Base-by-base conservation (phyloP, 345 rosid species). In the Cardamine resedifolia region DNA sequence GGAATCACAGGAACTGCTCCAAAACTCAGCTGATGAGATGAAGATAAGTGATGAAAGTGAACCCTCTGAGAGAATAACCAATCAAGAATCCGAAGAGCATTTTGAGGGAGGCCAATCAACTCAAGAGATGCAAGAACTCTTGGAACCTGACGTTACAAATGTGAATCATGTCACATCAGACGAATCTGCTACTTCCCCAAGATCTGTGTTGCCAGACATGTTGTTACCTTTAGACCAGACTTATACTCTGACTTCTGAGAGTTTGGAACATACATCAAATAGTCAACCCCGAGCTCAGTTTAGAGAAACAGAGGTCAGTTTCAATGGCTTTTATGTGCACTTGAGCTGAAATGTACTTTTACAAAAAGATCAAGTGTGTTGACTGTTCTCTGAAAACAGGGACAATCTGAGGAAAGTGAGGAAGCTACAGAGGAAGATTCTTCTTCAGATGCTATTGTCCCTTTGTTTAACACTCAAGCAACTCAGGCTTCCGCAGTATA, bases 201-300 rank as follows among this genome's bases (percentile, higher is more conserved):
- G 70, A 72, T 84, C 90, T 11, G 86, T 84, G 71, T 65, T 84
- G 34, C 79, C 75, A 24, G 79, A 72, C 38, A 58, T 70, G 44
- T 49, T 31, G 18, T 64, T n/a, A 66, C 49, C 66, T 41, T 11
- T 36, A 38, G 72, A 76, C 49, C 74, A 64, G 64, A 47, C 47
- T 10, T 38, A 36, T 52, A 48, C 39, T 23, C n/a, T 59, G 15
- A 74, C 57, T 70, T 68, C 78, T 56, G 80, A 58, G 62, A 65
- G 58, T 41, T 66, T 51, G 78, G 72, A 64, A 60, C 60, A 30
- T n/a, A 58, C 64, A 38, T 51, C 56, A 51, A 39, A 43, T 64
- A 65, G 73, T 52, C 73, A 64, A 36, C 53, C 21, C 18, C 28
- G 27, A 15, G 56, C 48, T 27, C 71, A 68, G 14, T 36, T n/a